phyloP scores from a whole-genome alignment of 352 stramenopile species.

The Phytophthora kernoviae region DNA sequence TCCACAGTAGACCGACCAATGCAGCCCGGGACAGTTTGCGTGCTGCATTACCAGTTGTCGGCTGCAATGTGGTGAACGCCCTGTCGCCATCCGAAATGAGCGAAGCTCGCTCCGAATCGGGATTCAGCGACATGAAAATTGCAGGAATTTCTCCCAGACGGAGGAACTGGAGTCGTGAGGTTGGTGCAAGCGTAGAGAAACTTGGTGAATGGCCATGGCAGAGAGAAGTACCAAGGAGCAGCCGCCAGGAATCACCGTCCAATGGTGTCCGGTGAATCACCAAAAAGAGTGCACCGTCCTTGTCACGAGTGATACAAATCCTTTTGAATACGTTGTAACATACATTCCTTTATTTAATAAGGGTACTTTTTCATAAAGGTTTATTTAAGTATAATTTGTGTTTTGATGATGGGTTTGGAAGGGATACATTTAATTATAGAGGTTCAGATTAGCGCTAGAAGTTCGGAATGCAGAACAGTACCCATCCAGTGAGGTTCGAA shows the following conservation, averaged over 20 bases:
- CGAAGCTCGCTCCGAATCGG: slow-evolving; percentile 22
- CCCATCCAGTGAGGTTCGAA: too few species aligned
- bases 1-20: slow-evolving; percentile 12
- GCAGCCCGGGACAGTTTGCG: slow-evolving; percentile 10
- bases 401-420: too few species aligned
- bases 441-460: too few species aligned
- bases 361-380: slow-evolving; percentile 4
- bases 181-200: not conserved
- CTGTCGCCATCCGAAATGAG: slow-evolving; percentile 15
- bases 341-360: slow-evolving; percentile 1
- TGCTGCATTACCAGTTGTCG: not conserved
- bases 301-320: not conserved
- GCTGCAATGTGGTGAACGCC: slow-evolving; percentile 1
- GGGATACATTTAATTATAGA: too few species aligned
- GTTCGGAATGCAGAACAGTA: too few species aligned
- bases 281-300: slow-evolving; percentile 3
- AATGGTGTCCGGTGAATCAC: slow-evolving; percentile 13
- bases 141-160: not conserved
- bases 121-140: slow-evolving; percentile 24
- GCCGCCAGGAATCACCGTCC: slow-evolving; percentile 11
- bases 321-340: not conserved
- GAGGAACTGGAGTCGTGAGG: slow-evolving; percentile 3
- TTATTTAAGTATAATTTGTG: too few species aligned
- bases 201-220: slow-evolving; percentile 36
- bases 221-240: slow-evolving; percentile 19